A percentile compares a stretch with the other conserved stretches of the same genome.
These are phyloP conservation scores for Dimocarpus longan DNA, from an alignment of 345 rosid species.

Conservation along the genomic window DNA sequence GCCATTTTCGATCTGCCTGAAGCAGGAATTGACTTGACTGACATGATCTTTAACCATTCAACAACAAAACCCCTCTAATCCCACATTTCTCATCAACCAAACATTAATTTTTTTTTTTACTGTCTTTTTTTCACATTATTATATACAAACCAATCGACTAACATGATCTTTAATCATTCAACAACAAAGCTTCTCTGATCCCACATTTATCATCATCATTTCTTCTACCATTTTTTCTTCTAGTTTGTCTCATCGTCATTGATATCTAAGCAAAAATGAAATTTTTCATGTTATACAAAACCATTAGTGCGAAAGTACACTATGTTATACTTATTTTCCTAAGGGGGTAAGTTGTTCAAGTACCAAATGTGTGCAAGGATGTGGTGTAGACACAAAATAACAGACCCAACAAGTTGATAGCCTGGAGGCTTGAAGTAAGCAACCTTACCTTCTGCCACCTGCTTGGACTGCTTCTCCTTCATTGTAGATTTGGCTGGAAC, in stretches of 20 bases:
- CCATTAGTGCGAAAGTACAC: conserved; percentile 8
- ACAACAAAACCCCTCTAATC: no score
- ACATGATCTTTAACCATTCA: no score
- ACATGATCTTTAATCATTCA: no score
- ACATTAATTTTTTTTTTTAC: no score
- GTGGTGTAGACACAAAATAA: not conserved
- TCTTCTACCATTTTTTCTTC: conserved; percentile 59
- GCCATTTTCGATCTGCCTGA: no score
- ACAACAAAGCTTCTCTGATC: no score
- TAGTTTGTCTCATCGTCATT: conserved; percentile 32
- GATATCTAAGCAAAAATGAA: conserved; percentile 36
- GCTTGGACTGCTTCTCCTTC: conserved; percentile 34
- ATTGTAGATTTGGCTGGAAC: conserved; percentile 31
- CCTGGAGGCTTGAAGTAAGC: conserved; percentile 2
- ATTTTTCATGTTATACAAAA: not conserved
- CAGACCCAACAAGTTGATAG: no score
- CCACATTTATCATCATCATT: no score
- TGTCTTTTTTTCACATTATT: no score
- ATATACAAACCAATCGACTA: no score
- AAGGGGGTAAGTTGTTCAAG: not conserved
- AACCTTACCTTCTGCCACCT: conserved; percentile 40
- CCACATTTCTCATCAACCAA: no score
- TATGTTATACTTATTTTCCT: not conserved
- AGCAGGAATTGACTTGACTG: no score
- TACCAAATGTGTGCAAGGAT: not conserved